Evolutionary conservation across 2,329 filamentous ascomycete species (phyloP), one percentile per base, ranked within the genome.

Genomic region (Microascus cirrosus): DNA sequence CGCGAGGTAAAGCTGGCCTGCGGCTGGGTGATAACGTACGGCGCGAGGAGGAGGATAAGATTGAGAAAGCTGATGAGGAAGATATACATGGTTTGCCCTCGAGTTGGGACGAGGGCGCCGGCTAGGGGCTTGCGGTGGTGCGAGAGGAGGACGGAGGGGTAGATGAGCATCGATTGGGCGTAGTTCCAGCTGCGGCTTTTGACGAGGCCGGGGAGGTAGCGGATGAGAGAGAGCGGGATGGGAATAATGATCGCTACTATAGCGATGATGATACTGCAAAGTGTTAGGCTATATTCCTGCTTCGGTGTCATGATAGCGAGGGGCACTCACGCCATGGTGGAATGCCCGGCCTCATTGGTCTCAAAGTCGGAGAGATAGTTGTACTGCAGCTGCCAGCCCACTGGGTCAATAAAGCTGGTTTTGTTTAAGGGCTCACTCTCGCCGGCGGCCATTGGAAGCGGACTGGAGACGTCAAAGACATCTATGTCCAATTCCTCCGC

Each of bases 321-420:
- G n/a, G n/a, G n/a, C n/a, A 34, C 61, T 57, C 59, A 63, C 55
- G 60, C 63, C 57, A 65, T 63, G 24, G 55, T 66, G 3, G 64
- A 62, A 51, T 68, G 66, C 3, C 66, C 62, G 1, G 39, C 58
- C 54, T 72, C 69, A 42, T 80, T 81, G 60, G 69, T 68, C 55
- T 82, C 78, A 48, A 80, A 79, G 58, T 79, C 76, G 11, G 74
- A 63, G 69, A 78, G 74, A 56, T 77, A 77, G 61, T 76, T 80
- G 68, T 81, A 81, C 62, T 79, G 65, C 13, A 63, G 57, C 58
- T 67, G 65, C 68, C 68, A 72, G 51, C 67, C 65, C 12, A 61
- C 57, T 2, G 62, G 59, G 0, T 53, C 48, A 11, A 72, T 60
- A 36, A 69, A 65, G 59, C 69, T 71, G 5, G 69, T 71, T 3